These are phyloP conservation scores for Aspergillus glaucus DNA, from an alignment of 2,329 filamentous ascomycete genomes.

Conservation along the genomic window DNA sequence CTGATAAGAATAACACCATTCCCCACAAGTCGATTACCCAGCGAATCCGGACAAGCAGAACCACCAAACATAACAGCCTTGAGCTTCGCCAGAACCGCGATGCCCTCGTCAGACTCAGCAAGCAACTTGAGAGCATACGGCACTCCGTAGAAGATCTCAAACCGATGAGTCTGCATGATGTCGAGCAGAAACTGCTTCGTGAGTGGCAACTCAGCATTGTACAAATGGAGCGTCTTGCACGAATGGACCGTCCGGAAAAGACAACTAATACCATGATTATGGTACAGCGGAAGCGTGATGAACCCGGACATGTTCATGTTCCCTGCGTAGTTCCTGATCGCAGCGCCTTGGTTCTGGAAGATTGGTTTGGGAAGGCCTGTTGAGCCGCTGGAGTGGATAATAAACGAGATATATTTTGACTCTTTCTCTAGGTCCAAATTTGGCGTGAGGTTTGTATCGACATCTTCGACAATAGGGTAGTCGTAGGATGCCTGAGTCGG, in stretches of 20 bases:
- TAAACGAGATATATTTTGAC: slow-evolving; percentile 34
- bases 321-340: slow-evolving; percentile 43
- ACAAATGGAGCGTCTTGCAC: slow-evolving; percentile 47
- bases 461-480: slow-evolving; percentile 9
- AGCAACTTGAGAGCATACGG: slow-evolving; percentile 61
- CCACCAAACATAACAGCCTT: slow-evolving; percentile 55
- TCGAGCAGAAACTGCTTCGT: slow-evolving; percentile 45
- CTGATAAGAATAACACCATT: slow-evolving; percentile 51
- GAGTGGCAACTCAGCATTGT: slow-evolving; percentile 51
- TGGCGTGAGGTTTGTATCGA: slow-evolving; percentile 17
- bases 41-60: slow-evolving; percentile 53
- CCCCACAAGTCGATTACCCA: slow-evolving; percentile 49
- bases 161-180: slow-evolving; percentile 38
- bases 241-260: slow-evolving; percentile 50
- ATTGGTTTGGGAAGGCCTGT: slow-evolving; percentile 61
- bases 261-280: slow-evolving; percentile 54
- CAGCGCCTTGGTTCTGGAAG: slow-evolving; percentile 49
- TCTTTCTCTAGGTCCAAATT: slow-evolving; percentile 20
- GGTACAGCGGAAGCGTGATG: slow-evolving; percentile 53
- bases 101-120: slow-evolving; percentile 52
- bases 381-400: slow-evolving; percentile 50
- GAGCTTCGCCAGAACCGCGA: slow-evolving; percentile 40
- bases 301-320: slow-evolving; percentile 46
- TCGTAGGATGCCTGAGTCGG: slow-evolving; percentile 16
- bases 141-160: slow-evolving; percentile 55